These are phyloP conservation scores for Boletus huronensis DNA, from an alignment of 768 basidiomycete genomes.

Conservation along the genomic window DNA sequence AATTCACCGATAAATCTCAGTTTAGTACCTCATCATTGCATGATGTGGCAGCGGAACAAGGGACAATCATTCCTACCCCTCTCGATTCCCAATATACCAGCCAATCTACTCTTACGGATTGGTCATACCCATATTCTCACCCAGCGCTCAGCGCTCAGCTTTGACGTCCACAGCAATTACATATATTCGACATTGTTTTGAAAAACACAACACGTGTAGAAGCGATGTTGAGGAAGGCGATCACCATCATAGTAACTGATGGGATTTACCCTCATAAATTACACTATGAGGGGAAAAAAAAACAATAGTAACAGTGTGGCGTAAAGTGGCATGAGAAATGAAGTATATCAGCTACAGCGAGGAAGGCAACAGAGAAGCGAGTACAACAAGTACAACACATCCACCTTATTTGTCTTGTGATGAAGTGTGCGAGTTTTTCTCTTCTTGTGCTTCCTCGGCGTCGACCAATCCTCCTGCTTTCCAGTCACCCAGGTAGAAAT, in stretches of 20 bases:
- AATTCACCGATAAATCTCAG: neutral
- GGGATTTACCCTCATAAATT: neutral
- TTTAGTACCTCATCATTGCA: too few relatives aligned
- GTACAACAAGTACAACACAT: neutral
- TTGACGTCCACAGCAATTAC: neutral
- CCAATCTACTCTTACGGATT: neutral
- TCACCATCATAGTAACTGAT: neutral
- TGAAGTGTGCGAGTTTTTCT: constrained; percentile 11
- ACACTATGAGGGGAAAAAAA: neutral
- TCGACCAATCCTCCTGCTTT: constrained; percentile 34
- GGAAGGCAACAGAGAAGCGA: neutral
- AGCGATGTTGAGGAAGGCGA: neutral
- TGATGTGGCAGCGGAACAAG: neutral
- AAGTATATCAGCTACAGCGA: neutral
- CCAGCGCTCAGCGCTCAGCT: too few relatives aligned
- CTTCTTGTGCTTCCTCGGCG: constrained; percentile 37
- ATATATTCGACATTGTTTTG: neutral
- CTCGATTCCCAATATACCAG: neutral
- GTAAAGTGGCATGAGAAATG: neutral
- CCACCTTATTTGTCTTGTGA: constrained; percentile 4
- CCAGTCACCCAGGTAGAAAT: constrained; percentile 61
- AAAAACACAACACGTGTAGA: neutral
- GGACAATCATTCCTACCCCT: neutral
- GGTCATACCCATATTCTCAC: neutral
- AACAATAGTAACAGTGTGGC: neutral